Conservation (phyloP, 2,329 filamentous ascomycete genomes). For the Scopulariopsis brevicaulis region DNA sequence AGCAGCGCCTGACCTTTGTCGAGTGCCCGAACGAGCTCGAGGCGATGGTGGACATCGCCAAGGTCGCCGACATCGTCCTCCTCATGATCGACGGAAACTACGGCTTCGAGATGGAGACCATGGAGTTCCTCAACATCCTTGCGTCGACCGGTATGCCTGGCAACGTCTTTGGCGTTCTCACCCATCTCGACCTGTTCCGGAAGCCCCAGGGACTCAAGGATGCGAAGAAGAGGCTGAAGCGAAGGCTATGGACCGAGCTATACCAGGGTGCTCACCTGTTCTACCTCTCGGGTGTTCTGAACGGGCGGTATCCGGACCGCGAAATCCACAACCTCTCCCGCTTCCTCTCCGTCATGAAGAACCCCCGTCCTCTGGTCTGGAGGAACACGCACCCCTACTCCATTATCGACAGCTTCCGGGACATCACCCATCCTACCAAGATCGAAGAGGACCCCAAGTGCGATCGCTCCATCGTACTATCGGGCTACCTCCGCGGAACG, state of each 20-base stretch:
- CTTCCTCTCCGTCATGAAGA: slow-evolving; percentile 98
- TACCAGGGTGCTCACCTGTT: slow-evolving; percentile 97
- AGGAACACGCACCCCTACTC: slow-evolving; percentile 93
- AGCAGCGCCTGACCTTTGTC: slow-evolving; percentile 85
- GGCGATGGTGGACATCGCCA: slow-evolving; percentile 93
- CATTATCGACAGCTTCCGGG: slow-evolving; percentile 85
- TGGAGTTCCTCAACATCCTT: slow-evolving; percentile 95
- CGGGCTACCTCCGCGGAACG: slow-evolving; percentile 87
- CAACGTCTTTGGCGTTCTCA: slow-evolving; percentile 94
- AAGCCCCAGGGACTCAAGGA: slow-evolving; percentile 87
- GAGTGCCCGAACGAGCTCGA: slow-evolving; percentile 97
- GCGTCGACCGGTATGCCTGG: slow-evolving; percentile 95
- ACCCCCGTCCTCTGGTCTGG: slow-evolving; percentile 91
- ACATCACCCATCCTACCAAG: slow-evolving; percentile 85
- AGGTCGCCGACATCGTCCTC: slow-evolving; percentile 93
- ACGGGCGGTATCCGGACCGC: slow-evolving; percentile 90
- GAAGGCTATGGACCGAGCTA: slow-evolving; percentile 90
- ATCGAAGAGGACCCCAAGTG: slow-evolving; percentile 84
- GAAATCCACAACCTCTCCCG: slow-evolving; percentile 93
- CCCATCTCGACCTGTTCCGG: slow-evolving; percentile 88
- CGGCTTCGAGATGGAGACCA: slow-evolving; percentile 99
- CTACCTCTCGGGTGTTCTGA: slow-evolving; percentile 92
- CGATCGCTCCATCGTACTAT: slow-evolving; percentile 81
- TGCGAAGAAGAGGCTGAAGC: slow-evolving; percentile 93
- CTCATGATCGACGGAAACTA: slow-evolving; percentile 99